Evolutionary conservation across 257 asterid genomes (phyloP).

Genomic region (Solanum pennellii): DNA sequence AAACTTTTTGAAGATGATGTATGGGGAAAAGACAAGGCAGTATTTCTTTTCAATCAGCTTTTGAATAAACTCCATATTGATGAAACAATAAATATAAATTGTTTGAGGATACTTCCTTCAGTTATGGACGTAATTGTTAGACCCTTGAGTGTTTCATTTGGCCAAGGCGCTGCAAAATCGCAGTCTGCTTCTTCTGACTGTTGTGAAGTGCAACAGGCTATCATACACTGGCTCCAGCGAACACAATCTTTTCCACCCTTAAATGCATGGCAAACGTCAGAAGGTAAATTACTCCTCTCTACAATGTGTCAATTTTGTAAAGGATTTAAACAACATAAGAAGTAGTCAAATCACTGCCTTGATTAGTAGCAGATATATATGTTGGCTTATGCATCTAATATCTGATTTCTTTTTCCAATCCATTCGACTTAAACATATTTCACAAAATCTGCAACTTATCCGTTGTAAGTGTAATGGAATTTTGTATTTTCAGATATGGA

Average conservation of each 20-base stretch:
- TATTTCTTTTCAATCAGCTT: constrained; percentile 39
- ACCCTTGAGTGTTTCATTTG: constrained; percentile 42
- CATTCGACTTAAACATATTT: neutral
- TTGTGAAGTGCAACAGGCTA: constrained; percentile 39
- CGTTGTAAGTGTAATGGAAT: neutral
- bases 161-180: constrained; percentile 10
- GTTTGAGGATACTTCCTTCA: constrained; percentile 73
- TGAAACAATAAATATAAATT: constrained; percentile 47
- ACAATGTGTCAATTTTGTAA: neutral
- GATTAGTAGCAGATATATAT: neutral
- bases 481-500: constrained; percentile 53
- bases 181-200: constrained; percentile 26
- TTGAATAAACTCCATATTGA: constrained; percentile 59
- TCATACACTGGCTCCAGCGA: constrained; percentile 69
- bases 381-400: constrained; percentile 1
- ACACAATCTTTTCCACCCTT: constrained; percentile 61
- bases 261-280: constrained; percentile 64
- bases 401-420: constrained; percentile 1
- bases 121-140: constrained; percentile 51
- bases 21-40: constrained; percentile 71
- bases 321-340: neutral
- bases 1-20: constrained; percentile 37
- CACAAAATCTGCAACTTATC: neutral
- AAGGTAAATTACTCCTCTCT: constrained; percentile 40
- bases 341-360: neutral